Evolutionary conservation across 2,329 filamentous ascomycete species (phyloP), one percentile per base, ranked within the genome.

Genomic region (Fusarium praegraminearum): DNA sequence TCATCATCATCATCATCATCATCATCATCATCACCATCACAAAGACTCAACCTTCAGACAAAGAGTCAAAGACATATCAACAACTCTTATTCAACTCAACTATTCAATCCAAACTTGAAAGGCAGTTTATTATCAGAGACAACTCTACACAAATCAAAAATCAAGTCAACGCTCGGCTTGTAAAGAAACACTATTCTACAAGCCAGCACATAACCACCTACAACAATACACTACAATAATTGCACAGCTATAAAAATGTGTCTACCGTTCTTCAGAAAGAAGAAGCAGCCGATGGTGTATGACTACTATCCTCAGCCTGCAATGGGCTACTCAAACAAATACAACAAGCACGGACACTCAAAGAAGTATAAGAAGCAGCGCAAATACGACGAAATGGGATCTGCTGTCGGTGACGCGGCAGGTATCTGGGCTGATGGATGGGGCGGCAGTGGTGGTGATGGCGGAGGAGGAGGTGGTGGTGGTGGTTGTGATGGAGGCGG

Each of bases 261-360:
- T 40, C 18, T 51, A 7, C 49, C 49, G 3, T 36, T 51, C 18
- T 36, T 36, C 24, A 51, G 49, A 30, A 51, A 28, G 12, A 51
- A 51, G 49, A 30, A 18, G 2, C 49, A 51, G 4, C 18, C 35
- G 16, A n/a, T 40, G 12, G 24, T 51, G 0, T 41, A 51, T 24
- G 33, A 51, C 6, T 51, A 51, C 24, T n/a, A 51, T 2, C 49
- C 49, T 10, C 49, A 41, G 28, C 49, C 49, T 1, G 49, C 13
- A 28, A 51, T 51, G 49, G 32, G 24, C 1, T 26, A 51, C 18
- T 13, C 33, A 7, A 11, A 26, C 13, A 51, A 51, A 4, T 38
- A 22, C 33, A 24, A 51, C 12, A 51, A 51, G 7, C 20, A 51
- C 8, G 49, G 49, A 11, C 40, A 51, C 24, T 35, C 49, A 40